These are phyloP conservation scores for Auxenochlorella pyrenoidosa DNA, from an alignment of 139 green algal genomes.

Conservation along the genomic window DNA sequence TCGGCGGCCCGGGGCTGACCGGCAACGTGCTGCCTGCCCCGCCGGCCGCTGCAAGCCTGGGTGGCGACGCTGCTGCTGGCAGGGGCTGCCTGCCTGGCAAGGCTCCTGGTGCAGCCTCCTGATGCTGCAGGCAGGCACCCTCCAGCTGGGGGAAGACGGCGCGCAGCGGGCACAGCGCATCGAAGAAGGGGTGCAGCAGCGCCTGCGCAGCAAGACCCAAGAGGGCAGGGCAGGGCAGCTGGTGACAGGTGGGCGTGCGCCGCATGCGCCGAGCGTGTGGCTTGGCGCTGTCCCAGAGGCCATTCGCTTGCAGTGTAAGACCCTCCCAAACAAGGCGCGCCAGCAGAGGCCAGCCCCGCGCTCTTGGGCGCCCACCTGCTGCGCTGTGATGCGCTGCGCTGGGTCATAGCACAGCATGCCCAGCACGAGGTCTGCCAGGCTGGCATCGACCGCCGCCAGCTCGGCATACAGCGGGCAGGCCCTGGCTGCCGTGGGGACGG, in stretches of 20 bases:
- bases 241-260: too few species aligned
- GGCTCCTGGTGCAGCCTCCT: neutral
- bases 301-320: too few species aligned
- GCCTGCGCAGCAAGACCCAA: slow-evolving; percentile 11
- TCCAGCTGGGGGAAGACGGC: slow-evolving; percentile 25
- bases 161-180: slow-evolving; percentile 9
- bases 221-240: neutral
- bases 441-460: slow-evolving; percentile 41
- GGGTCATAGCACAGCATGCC: slow-evolving; percentile 52
- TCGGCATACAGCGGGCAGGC: slow-evolving; percentile 23
- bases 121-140: neutral
- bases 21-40: neutral
- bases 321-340: too few species aligned
- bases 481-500: neutral
- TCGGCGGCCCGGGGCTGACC: neutral
- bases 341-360: too few species aligned
- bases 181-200: slow-evolving; percentile 55
- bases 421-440: slow-evolving; percentile 45
- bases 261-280: too few species aligned
- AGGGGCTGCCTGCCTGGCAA: too few species aligned
- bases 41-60: too few species aligned
- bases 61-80: neutral
- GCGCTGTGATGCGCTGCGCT: slow-evolving; percentile 28
- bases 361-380: slow-evolving; percentile 2
- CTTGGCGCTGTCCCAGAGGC: too few species aligned